phyloP scores from a whole-genome alignment of 1,284 basidiomycete species.

The Ustilago sp. region DNA sequence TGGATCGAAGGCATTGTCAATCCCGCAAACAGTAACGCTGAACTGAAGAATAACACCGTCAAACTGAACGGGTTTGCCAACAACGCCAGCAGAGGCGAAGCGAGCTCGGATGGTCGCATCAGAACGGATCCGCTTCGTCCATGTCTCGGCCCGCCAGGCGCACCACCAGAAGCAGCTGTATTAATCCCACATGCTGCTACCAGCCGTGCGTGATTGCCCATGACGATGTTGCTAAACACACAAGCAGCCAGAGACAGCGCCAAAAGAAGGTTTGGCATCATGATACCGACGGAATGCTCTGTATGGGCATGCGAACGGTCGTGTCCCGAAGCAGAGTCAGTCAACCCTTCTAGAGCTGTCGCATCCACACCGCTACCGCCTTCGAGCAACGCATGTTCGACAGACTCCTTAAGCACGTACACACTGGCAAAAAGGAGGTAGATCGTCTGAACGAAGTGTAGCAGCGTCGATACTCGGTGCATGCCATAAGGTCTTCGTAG shows the following conservation, averaged over 20 bases:
- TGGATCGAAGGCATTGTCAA: constrained; percentile 62
- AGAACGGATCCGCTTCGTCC: constrained; percentile 54
- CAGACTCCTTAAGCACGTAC: constrained; percentile 91
- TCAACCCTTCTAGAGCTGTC: constrained; percentile 5
- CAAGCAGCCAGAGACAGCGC: constrained; percentile 47
- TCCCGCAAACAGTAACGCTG: constrained; percentile 53
- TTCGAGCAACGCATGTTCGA: constrained; percentile 71
- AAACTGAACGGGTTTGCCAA: constrained; percentile 66
- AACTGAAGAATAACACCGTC: constrained; percentile 66
- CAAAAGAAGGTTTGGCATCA: constrained; percentile 54
- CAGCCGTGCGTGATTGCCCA: constrained; percentile 63
- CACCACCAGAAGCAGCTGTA: constrained; percentile 53
- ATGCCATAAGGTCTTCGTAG: constrained; percentile 72
- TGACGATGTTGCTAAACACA: constrained; percentile 57
- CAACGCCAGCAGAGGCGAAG: constrained; percentile 52
- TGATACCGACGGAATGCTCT: constrained; percentile 48
- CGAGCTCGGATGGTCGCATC: constrained; percentile 52
- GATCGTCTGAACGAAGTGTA: constrained; percentile 86
- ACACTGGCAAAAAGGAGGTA: constrained; percentile 90
- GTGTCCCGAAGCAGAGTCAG: constrained; percentile 40
- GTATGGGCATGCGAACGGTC: constrained; percentile 53
- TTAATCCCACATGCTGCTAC: constrained; percentile 66
- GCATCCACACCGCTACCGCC: constrained; percentile 26
- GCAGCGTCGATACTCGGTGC: constrained; percentile 79
- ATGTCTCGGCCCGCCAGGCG: constrained; percentile 38